Base-by-base conservation (phyloP, 805 yeast species). In the Candida saitoana region DNA sequence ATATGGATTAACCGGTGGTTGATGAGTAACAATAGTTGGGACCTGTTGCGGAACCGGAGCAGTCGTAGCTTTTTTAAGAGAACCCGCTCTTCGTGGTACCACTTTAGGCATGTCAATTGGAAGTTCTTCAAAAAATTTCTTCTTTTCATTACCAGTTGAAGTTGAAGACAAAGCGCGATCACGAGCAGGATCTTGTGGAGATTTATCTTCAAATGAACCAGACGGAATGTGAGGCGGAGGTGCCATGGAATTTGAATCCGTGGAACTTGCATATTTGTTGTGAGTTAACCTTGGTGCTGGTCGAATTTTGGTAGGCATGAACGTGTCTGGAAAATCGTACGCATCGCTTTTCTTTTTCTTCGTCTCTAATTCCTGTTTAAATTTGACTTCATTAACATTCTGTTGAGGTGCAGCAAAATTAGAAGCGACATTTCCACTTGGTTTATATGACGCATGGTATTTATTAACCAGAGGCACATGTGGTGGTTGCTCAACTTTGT, bases 281-380 rank as follows among this genome's bases (percentile, higher is more conserved):
- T 65, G 20, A 25, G 29, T 17, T 42, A 33, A 40, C 56, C 76
- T 35, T 57, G 73, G 48, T 48, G 73, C 52, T 53, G 76, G 64
- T 57, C 69, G 47, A 43, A 65, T 33, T 49, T 46, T 52, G 53
- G 67, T 67, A 1, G 73, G 62, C 9, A 82, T 61, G 34, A 84
- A 56, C 35, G 71, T 78, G 16, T 68, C 63, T 1, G 91, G 91
- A 52, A 84, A 82, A 54, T 84, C 93, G 51, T 82, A 84, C 0
- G 89, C 88, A 62, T 83, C 87, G n/a, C 82, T 75, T 55, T 79
- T 81, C 51, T 75, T 74, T 57, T 81, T 80, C 31, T 67, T 66
- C n/a, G 60, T 62, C 40, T 66, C 68, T 14, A 78, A 54, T 36
- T 67, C 65, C 42, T 51, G 46, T 4, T 36, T 44, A 34, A 49